These are phyloP conservation scores for Komagataella phaffii DNA, from an alignment of 805 yeast genomes.

Conservation along the genomic window DNA sequence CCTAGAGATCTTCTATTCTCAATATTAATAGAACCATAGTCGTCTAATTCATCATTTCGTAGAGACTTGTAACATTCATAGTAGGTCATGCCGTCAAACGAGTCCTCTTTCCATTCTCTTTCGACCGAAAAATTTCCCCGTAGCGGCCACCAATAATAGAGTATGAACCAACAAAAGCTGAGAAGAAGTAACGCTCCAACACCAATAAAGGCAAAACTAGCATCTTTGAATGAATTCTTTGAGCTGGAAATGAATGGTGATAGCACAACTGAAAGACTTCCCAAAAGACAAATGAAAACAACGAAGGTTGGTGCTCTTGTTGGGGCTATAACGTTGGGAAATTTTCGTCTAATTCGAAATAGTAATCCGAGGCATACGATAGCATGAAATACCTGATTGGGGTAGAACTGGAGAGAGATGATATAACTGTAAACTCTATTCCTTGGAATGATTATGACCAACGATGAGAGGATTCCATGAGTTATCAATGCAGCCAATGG, in stretches of 20 bases:
- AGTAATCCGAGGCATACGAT: conserved; percentile 11
- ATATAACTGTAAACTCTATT: conserved; percentile 21
- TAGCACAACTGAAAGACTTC: conserved; percentile 30
- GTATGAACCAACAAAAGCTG: conserved; percentile 10
- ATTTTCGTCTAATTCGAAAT: conserved; percentile 9
- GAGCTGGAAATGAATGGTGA: conserved; percentile 33
- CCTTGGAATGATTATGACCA: conserved; percentile 9
- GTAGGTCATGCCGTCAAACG: conserved; percentile 10
- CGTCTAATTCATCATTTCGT: neutral
- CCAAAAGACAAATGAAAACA: conserved; percentile 24
- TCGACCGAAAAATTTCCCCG: conserved; percentile 6
- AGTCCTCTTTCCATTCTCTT: conserved; percentile 2
- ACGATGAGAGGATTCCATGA: conserved; percentile 10
- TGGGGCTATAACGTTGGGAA: conserved; percentile 12
- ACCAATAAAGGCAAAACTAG: conserved; percentile 12
- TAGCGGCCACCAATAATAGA: conserved; percentile 7
- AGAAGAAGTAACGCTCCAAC: conserved; percentile 8
- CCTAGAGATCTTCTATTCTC: neutral
- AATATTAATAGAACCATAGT: neutral
- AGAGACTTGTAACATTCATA: conserved; percentile 9
- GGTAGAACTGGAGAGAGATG: conserved; percentile 32
- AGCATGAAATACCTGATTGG: conserved; percentile 25
- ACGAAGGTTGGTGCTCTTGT: conserved; percentile 13
- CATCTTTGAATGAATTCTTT: conserved; percentile 1
- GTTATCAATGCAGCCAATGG: conserved; percentile 27